Percentiles rank a stretch among this genome's conserved stretches.
These are phyloP conservation scores for Cymodocea nodosa DNA, from an alignment of 116 monocot genomes.

Conservation along the genomic window DNA sequence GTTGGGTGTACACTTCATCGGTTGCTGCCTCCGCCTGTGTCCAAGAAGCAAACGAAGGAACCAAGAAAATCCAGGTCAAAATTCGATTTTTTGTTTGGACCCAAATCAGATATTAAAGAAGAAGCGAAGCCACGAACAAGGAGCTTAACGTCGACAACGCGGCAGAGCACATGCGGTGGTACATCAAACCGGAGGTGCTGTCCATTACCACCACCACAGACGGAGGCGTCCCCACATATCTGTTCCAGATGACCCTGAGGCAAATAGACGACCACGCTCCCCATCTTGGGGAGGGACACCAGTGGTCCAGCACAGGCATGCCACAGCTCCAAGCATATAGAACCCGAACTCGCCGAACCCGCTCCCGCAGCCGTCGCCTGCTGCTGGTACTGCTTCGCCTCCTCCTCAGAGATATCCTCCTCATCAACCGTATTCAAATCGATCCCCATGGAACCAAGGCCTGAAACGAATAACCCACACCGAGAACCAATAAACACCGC, in stretches of 20 bases:
- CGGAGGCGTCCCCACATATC: constrained; percentile 6
- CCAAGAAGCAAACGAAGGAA: neutral
- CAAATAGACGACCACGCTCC: constrained; percentile 72
- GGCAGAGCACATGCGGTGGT: constrained; percentile 71
- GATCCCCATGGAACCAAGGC: constrained; percentile 12
- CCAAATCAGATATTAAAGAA: neutral
- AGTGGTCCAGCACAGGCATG: constrained; percentile 78
- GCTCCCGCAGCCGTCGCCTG: constrained; percentile 3
- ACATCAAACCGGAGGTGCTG: constrained; percentile 9
- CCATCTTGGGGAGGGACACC: constrained; percentile 52
- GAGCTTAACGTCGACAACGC: constrained; percentile 54
- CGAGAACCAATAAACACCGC: neutral
- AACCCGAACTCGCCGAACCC: neutral
- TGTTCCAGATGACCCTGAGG: constrained; percentile 83
- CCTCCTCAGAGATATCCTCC: constrained; percentile 23
- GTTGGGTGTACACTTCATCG: constrained; percentile 67
- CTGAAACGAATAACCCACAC: neutral
- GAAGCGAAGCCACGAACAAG: constrained; percentile 18
- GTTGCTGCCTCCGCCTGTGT: constrained; percentile 54
- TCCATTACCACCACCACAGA: constrained; percentile 7
- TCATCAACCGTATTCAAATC: constrained; percentile 32
- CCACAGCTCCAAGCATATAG: constrained; percentile 64
- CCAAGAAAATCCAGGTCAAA: neutral
- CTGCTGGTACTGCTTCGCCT: constrained; percentile 1
- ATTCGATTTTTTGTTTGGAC: neutral